phyloP scores from a whole-genome alignment of 331 rosid genomes.

The Phaseolus coccineus region DNA sequence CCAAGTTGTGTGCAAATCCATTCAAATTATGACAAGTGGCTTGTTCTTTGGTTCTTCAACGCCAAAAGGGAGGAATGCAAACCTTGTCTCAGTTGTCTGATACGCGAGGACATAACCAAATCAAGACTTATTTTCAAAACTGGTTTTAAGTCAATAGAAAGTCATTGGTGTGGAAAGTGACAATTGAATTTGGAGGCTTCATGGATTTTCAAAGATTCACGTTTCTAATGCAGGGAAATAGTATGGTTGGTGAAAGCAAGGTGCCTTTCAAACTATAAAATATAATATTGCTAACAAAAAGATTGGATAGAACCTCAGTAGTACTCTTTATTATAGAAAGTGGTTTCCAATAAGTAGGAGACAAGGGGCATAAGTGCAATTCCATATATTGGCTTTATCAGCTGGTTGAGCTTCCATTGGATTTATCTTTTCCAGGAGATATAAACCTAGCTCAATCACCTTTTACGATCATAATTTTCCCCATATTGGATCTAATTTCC shows the following conservation, averaged over 20 bases:
- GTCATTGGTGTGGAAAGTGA: conserved; percentile 42
- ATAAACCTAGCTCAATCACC: conserved; percentile 9
- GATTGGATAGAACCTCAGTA: conserved; percentile 16
- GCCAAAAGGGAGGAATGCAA: conserved; percentile 15
- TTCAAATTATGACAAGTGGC: conserved; percentile 39
- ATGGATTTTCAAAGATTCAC: conserved; percentile 34
- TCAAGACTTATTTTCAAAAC: conserved; percentile 19
- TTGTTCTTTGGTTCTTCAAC: conserved; percentile 35
- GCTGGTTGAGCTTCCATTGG: conserved; percentile 36
- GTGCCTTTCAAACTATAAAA: conserved; percentile 9
- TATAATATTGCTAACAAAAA: conserved; percentile 7
- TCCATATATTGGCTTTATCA: conserved; percentile 30
- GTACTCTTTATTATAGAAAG: background rate
- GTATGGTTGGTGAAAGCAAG: conserved; percentile 20
- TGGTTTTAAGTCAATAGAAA: conserved; percentile 35
- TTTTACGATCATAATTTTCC: conserved; percentile 1
- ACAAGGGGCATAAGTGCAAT: conserved; percentile 32
- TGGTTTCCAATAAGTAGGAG: background rate
- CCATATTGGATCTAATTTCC: conserved; percentile 24
- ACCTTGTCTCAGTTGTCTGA: conserved; percentile 32
- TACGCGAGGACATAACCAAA: background rate
- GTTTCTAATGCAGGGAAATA: conserved; percentile 29
- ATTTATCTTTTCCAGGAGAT: conserved; percentile 3
- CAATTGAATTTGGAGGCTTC: conserved; percentile 30
- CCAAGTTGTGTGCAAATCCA: conserved; percentile 19